These are phyloP conservation scores for Pyronema domesticum DNA, from an alignment of 495 filamentous ascomycete species.

Conservation along the genomic window DNA sequence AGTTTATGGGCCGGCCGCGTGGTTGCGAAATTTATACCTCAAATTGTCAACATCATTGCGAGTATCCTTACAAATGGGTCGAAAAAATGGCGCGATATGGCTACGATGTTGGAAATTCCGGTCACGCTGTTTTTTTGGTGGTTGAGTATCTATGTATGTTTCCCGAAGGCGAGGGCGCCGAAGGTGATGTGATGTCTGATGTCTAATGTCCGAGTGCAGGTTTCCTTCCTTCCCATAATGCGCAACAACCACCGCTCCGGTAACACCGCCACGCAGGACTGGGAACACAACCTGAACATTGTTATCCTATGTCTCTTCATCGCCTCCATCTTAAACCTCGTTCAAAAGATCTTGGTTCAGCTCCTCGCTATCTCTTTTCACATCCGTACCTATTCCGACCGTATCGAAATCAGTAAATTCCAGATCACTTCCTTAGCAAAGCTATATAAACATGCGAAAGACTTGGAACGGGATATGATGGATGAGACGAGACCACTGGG, in stretches of 20 bases:
- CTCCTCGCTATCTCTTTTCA: conserved; percentile 91
- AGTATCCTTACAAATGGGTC: conserved; percentile 63
- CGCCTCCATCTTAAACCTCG: conserved; percentile 58
- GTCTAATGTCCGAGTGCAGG: neutral
- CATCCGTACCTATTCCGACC: conserved; percentile 71
- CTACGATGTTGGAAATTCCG: conserved; percentile 68
- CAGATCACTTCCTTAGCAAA: conserved; percentile 64
- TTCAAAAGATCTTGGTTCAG: conserved; percentile 88
- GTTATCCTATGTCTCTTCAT: conserved; percentile 73
- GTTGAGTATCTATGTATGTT: conserved; percentile 53
- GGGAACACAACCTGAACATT: conserved; percentile 71
- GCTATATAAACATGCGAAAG: conserved; percentile 64
- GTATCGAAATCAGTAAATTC: conserved; percentile 86
- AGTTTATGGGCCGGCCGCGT: conserved; percentile 69
- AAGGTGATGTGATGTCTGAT: too few relatives aligned
- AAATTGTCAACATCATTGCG: conserved; percentile 43
- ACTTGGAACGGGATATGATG: conserved; percentile 10
- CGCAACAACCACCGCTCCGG: conserved; percentile 56
- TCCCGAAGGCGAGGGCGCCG: too few relatives aligned
- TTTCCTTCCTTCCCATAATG: conserved; percentile 51
- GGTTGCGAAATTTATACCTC: conserved; percentile 57
- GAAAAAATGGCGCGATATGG: conserved; percentile 90
- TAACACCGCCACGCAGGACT: conserved; percentile 35
- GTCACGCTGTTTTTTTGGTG: conserved; percentile 84
- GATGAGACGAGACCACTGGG: conserved; percentile 27